A percentile compares a stretch with the other conserved stretches of the same genome.
phyloP scores from a whole-genome alignment of 306 rosid species.

The Corylus heterophylla region DNA sequence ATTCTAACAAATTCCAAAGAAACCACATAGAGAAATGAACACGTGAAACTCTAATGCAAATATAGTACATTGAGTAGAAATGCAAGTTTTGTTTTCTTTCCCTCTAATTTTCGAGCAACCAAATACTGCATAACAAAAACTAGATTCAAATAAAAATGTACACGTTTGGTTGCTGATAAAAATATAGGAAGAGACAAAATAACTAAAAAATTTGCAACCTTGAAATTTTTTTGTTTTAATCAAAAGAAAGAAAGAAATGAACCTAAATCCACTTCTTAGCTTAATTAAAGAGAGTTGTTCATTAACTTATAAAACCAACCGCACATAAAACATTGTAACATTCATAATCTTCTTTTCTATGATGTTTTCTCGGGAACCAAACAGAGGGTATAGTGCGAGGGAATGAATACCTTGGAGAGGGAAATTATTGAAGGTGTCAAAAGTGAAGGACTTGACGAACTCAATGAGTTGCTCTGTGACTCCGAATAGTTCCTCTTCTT shows the following conservation, averaged over 20 bases:
- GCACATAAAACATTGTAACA: neutral
- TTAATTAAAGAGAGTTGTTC: neutral
- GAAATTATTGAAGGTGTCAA: constrained; percentile 73
- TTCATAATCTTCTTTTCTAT: neutral
- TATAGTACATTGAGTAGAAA: neutral
- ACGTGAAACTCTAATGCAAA: neutral
- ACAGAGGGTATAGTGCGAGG: neutral
- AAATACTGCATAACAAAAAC: neutral
- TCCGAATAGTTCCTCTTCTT: constrained; percentile 51
- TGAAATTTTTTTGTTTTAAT: neutral
- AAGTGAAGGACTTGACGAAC: constrained; percentile 62
- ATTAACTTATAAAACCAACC: neutral
- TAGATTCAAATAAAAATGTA: neutral
- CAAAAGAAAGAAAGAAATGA: neutral
- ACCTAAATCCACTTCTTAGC: neutral
- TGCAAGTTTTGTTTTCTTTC: neutral
- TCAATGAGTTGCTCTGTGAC: constrained; percentile 60
- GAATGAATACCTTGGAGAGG: constrained; percentile 56
- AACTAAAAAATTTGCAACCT: neutral
- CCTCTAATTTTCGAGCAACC: neutral
- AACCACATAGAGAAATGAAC: neutral
- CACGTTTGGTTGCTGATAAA: neutral
- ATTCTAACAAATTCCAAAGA: neutral
- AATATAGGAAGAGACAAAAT: neutral
- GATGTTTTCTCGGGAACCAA: neutral